Conservation (phyloP, 495 filamentous ascomycete genomes). For the Sphaerosporella brunnea region DNA sequence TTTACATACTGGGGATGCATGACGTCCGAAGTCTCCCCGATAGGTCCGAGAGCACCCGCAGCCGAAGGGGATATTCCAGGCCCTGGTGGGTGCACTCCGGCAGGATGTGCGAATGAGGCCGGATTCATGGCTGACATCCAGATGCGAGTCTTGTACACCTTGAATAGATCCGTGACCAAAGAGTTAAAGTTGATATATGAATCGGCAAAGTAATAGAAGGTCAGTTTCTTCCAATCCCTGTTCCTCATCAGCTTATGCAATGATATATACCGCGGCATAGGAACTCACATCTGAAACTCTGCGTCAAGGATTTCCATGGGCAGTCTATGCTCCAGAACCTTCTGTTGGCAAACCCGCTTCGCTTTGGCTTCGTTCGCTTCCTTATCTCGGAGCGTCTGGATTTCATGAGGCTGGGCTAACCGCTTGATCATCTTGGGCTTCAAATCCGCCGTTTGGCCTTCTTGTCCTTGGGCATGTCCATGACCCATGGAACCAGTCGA, state of each 20-base stretch:
- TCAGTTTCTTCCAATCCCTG: conserved; percentile 98
- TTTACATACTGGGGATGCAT: conserved; percentile 12
- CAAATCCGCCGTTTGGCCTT: conserved; percentile 60
- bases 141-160: conserved; percentile 95
- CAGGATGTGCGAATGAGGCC: conserved; percentile 81
- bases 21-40: conserved; percentile 14
- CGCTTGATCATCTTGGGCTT: conserved; percentile 95
- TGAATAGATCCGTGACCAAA: conserved; percentile 91
- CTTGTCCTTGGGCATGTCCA: conserved; percentile 35
- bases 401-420: conserved; percentile 76
- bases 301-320: conserved; percentile 98
- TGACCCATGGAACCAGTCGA: conserved; percentile 16
- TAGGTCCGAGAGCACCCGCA: conserved; percentile 17
- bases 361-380: conserved; percentile 96
- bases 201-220: conserved; percentile 96
- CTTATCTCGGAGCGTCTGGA: conserved; percentile 72
- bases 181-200: conserved; percentile 98
- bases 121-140: conserved; percentile 99
- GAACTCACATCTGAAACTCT: conserved; percentile 97
- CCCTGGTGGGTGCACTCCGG: conserved; percentile 45
- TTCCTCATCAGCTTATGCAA: no score
- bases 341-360: conserved; percentile 87
- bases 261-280: no score
- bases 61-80: conserved; percentile 13
- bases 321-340: conserved; percentile 81